Base-by-base conservation (phyloP, 225 moss, liverwort and hornwort species). In the Pleurozium schreberi region DNA sequence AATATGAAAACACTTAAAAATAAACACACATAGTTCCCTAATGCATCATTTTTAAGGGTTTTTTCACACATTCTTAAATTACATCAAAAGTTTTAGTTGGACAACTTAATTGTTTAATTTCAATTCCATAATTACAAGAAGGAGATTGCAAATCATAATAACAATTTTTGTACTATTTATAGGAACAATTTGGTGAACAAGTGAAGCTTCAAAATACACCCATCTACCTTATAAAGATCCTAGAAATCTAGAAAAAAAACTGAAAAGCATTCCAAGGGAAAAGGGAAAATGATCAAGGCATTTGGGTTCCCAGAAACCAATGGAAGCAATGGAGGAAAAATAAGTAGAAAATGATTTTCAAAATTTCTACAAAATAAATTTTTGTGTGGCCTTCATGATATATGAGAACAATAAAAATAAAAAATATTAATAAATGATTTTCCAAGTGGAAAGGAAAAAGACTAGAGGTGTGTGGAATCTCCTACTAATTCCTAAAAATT, bases 121-220 rank as follows among this genome's bases (percentile, higher is more conserved):
- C 19, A 66, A 66, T 66, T 5, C 19, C 3, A 10, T 66, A 66
- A 36, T 36, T 66, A 66, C 1, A 36, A 33, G 5, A 33, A 64
- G 0, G 62, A 61, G 30, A 8, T 64, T 64, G 14, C 17, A 8
- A 8, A 17, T 62, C 12, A 64, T 18, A 34, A 8, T 9, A 18
- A 33, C 1, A 4, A 34, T 33, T 33, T 64, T 9, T 34, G 9
- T 5, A 64, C 5, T 64, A 64, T 33, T 0, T 33, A 33, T 34
- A 34, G 9, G 16, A 9, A 7, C 2, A 3, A 64, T 64, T 33
- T 64, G 28, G 2, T 64, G 7, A 64, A 5, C 0, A 27, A 1
- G 27, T 2, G 12, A 0, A 17, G 1, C 8, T 18, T 64, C 5
- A 9, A 5, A 8, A n/a, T n/a, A 64, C 18, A 64, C 5, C 14